Conservation (phyloP, 2,329 filamentous ascomycete species). For the Ceratocystis eucalypticola region DNA sequence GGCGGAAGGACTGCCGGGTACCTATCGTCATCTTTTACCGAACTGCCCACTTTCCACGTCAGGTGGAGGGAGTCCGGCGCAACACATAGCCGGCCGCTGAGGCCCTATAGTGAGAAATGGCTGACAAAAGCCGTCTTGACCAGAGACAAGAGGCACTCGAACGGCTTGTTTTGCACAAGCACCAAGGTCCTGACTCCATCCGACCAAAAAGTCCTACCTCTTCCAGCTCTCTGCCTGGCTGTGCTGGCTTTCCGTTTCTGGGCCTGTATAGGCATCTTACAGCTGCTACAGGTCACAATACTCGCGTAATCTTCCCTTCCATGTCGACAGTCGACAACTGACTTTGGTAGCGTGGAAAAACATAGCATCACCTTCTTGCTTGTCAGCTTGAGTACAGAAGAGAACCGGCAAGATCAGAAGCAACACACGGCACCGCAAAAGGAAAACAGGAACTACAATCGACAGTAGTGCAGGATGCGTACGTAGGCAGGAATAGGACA, state of each 20-base stretch:
- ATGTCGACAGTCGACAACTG: background rate
- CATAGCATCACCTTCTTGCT: background rate
- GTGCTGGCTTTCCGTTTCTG: background rate
- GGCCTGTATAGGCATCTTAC: background rate
- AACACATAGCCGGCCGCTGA: background rate
- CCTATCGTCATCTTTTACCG: background rate
- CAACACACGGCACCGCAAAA: background rate
- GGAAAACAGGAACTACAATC: background rate
- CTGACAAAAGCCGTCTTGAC: background rate
- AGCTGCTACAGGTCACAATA: background rate
- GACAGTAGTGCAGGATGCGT: background rate
- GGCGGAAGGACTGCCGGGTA: no score
- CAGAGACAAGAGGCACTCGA: background rate
- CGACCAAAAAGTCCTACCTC: background rate
- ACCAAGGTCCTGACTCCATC: background rate
- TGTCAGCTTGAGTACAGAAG: background rate
- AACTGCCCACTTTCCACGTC: background rate
- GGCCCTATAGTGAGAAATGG: background rate
- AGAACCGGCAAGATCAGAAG: background rate
- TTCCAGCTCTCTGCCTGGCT: background rate
- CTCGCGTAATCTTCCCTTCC: conserved; percentile 4
- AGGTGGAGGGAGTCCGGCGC: background rate
- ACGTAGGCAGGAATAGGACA: background rate
- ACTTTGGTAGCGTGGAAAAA: background rate
- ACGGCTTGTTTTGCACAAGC: background rate